Evolutionary conservation across 1,284 basidiomycete genomes (phyloP).

Genomic region (Amylostereum areolatum): DNA sequence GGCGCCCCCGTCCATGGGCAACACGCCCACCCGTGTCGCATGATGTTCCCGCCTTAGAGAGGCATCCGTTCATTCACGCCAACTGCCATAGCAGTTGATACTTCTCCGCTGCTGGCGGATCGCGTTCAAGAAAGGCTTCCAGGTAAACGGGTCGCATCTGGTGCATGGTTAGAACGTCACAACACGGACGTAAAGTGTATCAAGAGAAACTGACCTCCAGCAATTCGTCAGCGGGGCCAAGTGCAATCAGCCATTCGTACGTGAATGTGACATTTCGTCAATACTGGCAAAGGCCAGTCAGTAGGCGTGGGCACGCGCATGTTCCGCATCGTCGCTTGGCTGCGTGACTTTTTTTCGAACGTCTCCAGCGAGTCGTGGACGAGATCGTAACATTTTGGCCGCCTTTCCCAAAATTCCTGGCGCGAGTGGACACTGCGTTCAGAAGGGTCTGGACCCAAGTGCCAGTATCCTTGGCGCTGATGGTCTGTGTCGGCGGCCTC

Average conservation of each 20-base stretch:
- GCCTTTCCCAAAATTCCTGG: slow-evolving; percentile 49
- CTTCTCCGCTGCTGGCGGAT: slow-evolving; percentile 77
- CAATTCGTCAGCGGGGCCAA: slow-evolving; percentile 81
- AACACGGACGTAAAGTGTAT: slow-evolving; percentile 1
- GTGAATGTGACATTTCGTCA: slow-evolving; percentile 93
- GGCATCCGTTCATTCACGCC: too few relatives aligned
- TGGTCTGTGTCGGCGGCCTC: too few relatives aligned
- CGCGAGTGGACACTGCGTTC: slow-evolving; percentile 45
- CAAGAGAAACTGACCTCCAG: slow-evolving; percentile 60
- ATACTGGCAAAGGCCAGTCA: slow-evolving; percentile 78
- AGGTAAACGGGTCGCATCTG: slow-evolving; percentile 82
- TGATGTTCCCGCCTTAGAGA: too few relatives aligned
- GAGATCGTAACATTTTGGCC: slow-evolving; percentile 77
- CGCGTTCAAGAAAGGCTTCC: slow-evolving; percentile 81
- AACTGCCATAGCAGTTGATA: slow-evolving; percentile 95
- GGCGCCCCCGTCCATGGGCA: too few relatives aligned
- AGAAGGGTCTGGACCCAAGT: slow-evolving; percentile 25
- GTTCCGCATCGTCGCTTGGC: slow-evolving; percentile 49
- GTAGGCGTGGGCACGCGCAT: slow-evolving; percentile 69
- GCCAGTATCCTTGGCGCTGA: slow-evolving; percentile 78
- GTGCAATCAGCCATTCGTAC: slow-evolving; percentile 91
- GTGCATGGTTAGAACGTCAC: not conserved
- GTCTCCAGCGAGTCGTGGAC: slow-evolving; percentile 76
- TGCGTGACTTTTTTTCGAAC: slow-evolving; percentile 62
- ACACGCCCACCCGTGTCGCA: too few relatives aligned